Base-by-base conservation (phyloP, 495 filamentous ascomycete species). In the Xylaria scruposa region DNA sequence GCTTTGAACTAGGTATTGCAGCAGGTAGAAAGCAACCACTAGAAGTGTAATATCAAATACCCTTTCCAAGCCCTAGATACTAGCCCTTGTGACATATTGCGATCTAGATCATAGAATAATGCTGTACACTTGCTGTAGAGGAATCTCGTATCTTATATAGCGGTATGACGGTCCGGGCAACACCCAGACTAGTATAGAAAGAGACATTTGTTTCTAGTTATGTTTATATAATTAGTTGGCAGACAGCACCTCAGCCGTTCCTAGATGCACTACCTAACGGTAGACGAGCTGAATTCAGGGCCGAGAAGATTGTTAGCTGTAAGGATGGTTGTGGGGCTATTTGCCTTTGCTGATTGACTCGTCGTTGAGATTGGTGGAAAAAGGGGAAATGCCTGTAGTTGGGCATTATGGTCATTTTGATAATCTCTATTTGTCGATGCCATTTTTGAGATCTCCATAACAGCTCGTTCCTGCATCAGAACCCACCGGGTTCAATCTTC, bases 341-440 rank as follows among this genome's bases (percentile, higher is more conserved):
- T 15, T 4, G 13, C 21, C 10, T 53, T 12, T 26, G 9, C 24
- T 29, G 38, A 1, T 42, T 13, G 9, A 42, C 12, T 42, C 38
- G 38, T 12, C 4, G 51, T 29, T 9, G 51, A 54, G 51, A 54
- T 54, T 54, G 51, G 51, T 54, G 51, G 51, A 54, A 54, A 54
- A 29, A 54, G 51, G n/a, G 49, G 8, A 2, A 29, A 21, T 1
- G 51, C 51, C 24, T 51, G 47, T 51, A 19, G 17, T 51, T 9
- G 47, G 47, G n/a, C n/a, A 51, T n/a, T 21, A 51, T 24, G 47
- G 44, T 7, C 44, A 47, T n/a, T 47, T 47, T 5, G 4, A 13
- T 3, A 19, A 13, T 17, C 44, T 5, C 1, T 31, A 3, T 31
- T 17, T n/a, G 17, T 53, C 24, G n/a, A 53, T 53, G 9, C 21